Base-by-base conservation (phyloP, 805 yeast species). In the Candida coleopterorum region DNA sequence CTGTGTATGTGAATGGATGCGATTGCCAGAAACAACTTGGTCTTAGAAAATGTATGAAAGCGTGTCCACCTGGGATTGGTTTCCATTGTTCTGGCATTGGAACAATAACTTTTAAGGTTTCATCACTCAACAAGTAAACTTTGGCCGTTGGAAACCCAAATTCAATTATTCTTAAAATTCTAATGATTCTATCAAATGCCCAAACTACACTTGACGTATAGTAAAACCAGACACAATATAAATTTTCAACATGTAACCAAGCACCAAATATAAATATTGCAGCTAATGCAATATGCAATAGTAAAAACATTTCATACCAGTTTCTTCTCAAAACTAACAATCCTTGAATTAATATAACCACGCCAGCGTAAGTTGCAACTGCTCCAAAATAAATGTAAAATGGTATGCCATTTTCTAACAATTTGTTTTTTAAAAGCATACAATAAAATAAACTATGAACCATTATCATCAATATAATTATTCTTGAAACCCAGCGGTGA, bases 191-290 rank as follows among this genome's bases (percentile, higher is more conserved):
- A 51, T 87, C 94, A 45, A 77, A 67, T 2, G 64, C 70, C 95
- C 95, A 87, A 7, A 86, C 64, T 0, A 76, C 80, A 41, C 76
- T 68, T 7, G 79, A 51, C 4, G 77, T 72, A 39, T 74, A 77
- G 41, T 56, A 50, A n/a, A 60, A 72, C 55, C 62, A 54, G 23
- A 51, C 41, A 34, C 58, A 60, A 20, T 49, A 53, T 20, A 60
- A 46, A 60, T 60, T 47, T 46, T 70, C 64, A 53, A 79, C 67
- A 42, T 76, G 82, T 6, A 60, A 32, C 60, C 72, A 71, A 3
- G 75, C 70, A 2, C 74, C 77, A n/a, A 54, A 52, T 10, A 74
- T 48, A 39, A 72, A 74, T 4, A 60, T 43, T 4, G 68, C 56
- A 4, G 78, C 87, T 30, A 81, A 50, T 1, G 70, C 39, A 34